A percentile compares a stretch with the other conserved stretches of the same genome.
These are phyloP conservation scores for Corylus avellana DNA, from an alignment of 306 rosid species.

Conservation along the genomic window DNA sequence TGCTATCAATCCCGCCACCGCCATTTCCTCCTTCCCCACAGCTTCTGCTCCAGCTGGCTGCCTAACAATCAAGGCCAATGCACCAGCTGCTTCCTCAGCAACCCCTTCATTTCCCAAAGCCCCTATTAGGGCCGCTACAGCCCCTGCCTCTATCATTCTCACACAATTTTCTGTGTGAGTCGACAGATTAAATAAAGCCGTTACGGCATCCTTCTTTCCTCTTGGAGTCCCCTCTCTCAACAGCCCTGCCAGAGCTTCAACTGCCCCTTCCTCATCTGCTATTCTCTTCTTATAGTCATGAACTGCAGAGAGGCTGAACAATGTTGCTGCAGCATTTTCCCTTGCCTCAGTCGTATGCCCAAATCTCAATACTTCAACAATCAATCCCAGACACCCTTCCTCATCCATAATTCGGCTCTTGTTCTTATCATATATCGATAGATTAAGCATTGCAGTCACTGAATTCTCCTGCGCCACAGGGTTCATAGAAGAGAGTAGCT, in stretches of 20 bases:
- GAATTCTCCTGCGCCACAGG: constrained; percentile 89
- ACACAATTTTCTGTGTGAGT: constrained; percentile 77
- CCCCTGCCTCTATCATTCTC: constrained; percentile 78
- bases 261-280: constrained; percentile 68
- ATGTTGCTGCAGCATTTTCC: constrained; percentile 96
- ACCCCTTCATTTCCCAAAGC: constrained; percentile 78
- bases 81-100: constrained; percentile 94
- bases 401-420: constrained; percentile 83
- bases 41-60: constrained; percentile 76
- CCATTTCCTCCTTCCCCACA: constrained; percentile 65
- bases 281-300: constrained; percentile 88
- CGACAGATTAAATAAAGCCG: constrained; percentile 84
- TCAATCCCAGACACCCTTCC: constrained; percentile 71
- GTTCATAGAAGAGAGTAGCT: constrained; percentile 62
- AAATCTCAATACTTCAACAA: constrained; percentile 68
- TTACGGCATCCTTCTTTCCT: constrained; percentile 96
- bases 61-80: constrained; percentile 82
- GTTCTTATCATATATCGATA: constrained; percentile 82
- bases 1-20: constrained; percentile 67
- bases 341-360: constrained; percentile 91
- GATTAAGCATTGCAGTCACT: constrained; percentile 89
- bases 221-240: constrained; percentile 76
- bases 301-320: constrained; percentile 92
- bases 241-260: constrained; percentile 74
- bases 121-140: constrained; percentile 69